Conservation (phyloP, 495 filamentous ascomycete species). For the Immersiella caudata region DNA sequence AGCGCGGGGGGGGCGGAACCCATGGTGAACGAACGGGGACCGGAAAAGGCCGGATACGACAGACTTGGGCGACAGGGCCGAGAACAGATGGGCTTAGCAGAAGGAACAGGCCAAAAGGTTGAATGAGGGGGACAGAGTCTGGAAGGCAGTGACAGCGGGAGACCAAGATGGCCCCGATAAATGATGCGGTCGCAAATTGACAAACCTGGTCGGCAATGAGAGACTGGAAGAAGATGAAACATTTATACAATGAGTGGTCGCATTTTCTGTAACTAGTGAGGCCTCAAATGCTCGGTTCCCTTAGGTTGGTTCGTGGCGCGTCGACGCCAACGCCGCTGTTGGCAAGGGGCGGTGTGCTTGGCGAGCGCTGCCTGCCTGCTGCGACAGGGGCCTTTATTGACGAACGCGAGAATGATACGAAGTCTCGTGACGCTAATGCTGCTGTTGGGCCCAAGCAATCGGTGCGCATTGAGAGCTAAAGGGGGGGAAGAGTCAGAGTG, state of each 20-base stretch:
- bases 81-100: not conserved
- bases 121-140: not conserved
- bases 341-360: conserved; percentile 13
- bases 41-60: not conserved
- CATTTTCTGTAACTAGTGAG: not conserved
- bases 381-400: not conserved
- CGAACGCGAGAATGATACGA: conserved; percentile 27
- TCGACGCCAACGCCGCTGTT: not conserved
- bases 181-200: not conserved
- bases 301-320: conserved; percentile 2
- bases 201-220: not conserved
- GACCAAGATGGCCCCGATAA: not conserved
- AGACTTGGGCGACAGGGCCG: not conserved
- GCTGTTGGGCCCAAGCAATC: not conserved
- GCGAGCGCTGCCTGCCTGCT: conserved; percentile 5
- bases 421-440: conserved; percentile 25
- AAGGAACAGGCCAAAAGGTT: not conserved
- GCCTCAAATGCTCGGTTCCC: not conserved
- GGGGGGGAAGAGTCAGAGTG: conserved; percentile 7
- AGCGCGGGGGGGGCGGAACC: conserved; percentile 42
- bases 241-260: not conserved
- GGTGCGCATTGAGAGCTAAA: not conserved
- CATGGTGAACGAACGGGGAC: conserved; percentile 34
- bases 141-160: not conserved
- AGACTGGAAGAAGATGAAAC: not conserved